phyloP scores from a whole-genome alignment of 441 rosid genomes.

The Pelargonium citronellum region DNA sequence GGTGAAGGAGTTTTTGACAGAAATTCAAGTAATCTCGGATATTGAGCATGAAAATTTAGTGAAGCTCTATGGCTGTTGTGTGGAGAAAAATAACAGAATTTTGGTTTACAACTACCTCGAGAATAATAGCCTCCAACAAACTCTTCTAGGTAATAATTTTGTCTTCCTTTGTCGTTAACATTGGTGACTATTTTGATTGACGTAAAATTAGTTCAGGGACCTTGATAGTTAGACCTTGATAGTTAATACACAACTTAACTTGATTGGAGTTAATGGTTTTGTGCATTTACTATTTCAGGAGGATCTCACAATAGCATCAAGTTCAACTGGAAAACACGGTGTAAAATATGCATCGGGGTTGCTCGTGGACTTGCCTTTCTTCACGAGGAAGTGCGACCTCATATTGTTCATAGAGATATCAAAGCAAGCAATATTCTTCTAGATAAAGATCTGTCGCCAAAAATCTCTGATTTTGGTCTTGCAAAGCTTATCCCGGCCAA shows the following conservation, averaged over 20 bases:
- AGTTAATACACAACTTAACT: background rate
- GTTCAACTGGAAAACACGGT: slow-evolving; percentile 68
- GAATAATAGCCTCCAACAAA: slow-evolving; percentile 82
- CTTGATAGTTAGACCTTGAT: background rate
- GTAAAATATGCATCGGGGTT: slow-evolving; percentile 66
- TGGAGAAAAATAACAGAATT: slow-evolving; percentile 67
- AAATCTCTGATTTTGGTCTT: slow-evolving; percentile 92
- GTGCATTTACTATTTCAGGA: slow-evolving; percentile 39
- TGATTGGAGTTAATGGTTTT: background rate
- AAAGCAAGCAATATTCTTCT: slow-evolving; percentile 91
- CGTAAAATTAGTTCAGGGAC: too few species aligned
- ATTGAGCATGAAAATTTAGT: slow-evolving; percentile 83
- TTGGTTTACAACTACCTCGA: slow-evolving; percentile 86
- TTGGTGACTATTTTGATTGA: background rate
- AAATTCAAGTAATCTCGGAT: slow-evolving; percentile 71
- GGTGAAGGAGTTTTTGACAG: slow-evolving; percentile 66
- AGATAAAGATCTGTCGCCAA: slow-evolving; percentile 67
- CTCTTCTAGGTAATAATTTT: slow-evolving; percentile 67
- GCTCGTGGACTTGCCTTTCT: slow-evolving; percentile 85
- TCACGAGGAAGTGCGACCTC: slow-evolving; percentile 75
- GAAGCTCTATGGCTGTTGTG: slow-evolving; percentile 84
- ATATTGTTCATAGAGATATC: slow-evolving; percentile 22
- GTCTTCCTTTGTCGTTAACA: slow-evolving; percentile 4
- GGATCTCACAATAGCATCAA: slow-evolving; percentile 51
- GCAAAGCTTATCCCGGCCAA: slow-evolving; percentile 82